Base-by-base conservation (phyloP, 371 early-diverging fungal species). In the Thermomucor indicae-seudaticae region DNA sequence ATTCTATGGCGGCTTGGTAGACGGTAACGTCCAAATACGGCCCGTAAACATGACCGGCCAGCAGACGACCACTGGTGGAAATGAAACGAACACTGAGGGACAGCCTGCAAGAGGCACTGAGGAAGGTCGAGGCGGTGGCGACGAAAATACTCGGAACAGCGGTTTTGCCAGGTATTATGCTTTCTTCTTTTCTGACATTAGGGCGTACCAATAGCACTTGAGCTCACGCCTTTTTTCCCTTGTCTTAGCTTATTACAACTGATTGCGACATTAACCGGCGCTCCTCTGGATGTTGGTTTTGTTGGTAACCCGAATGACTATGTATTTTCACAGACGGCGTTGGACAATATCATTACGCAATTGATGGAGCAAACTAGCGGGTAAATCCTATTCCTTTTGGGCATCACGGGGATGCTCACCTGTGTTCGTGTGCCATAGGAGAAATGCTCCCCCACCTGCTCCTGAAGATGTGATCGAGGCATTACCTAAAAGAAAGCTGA, bases 261-360 rank as follows among this genome's bases (percentile, higher is more conserved):
- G 31, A 39, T 75, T 11, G 58, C 63, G 5, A 60, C 64, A 16
- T 49, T 74, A 47, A 64, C 66, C 20, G 68, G 70, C 4, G 47
- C 57, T 3, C 47, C 66, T 7, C 27, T 75, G 16, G 65, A 60
- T 37, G 64, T 35, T 29, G 71, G 70, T 12, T 38, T 71, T 37
- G 70, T 59, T 10, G 75, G 75, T 10, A 80, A 83, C 48, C 83
- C 83, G 22, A 73, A 79, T 16, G 86, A 85, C 51, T 85, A 85
- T 63, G 86, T 70, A 8, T 79, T 78, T 62, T 70, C 72, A 16
- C 78, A 77, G 45, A 56, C 63, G 38, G 88, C 80, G 8, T 67
- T 87, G 12, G 90, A 90, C 57, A 83, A 90, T 52, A 86, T 90
- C 42, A 87, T 90, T 42, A 75, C 86, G 8, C 88, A 84, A 49